Base-by-base conservation (phyloP, 2,329 filamentous ascomycete genomes). In the Achaetomium macrosporum region DNA sequence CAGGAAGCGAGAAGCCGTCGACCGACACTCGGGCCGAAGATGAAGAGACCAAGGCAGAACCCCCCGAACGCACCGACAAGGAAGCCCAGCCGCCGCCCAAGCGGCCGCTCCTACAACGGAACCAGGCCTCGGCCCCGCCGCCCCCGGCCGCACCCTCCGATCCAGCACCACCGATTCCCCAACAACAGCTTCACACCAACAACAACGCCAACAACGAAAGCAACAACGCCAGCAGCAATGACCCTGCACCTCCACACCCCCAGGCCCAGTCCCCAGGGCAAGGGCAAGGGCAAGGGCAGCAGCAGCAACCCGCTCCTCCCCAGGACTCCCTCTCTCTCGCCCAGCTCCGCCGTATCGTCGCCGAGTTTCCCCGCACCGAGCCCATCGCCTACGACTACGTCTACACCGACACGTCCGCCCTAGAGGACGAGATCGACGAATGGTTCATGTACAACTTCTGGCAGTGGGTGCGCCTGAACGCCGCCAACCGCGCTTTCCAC, bases 371-470 rank as follows among this genome's bases (percentile, higher is more conserved):
- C 15, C 42, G 81, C 58, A 66, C 76, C 47, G 87, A 90, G 59
- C 80, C 85, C 46, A 75, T 79, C 41, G 82, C 83, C 11, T 99
- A 99, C 74, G 90, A 93, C 56, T 99, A 96, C 67, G 81, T 81
- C 58, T 92, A 92, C 71, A 74, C 79, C 25, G 87, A 92, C 68
- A 79, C 80, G 51, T 84, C 85, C 19, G 74, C 82, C 0, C 85
- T 95, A 62, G 83, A 88, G 16, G 89, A 93, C 58, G 93, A 99
- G 73, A 77, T 99, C 44, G 90, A 97, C 66, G 93, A 99, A 72
- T 99, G 93, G 93, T 99, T 99, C 70, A 84, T 86, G 49, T 96
- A 97, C 70, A 87, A 87, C 62, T 84, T 90, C 57, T 87, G 88
- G 69, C 91, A 97, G 66, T 88, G 88, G 71, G 79, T 85, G 43